Conservation (phyloP, 768 basidiomycete species). For the Leccinellum rugosiceps region DNA sequence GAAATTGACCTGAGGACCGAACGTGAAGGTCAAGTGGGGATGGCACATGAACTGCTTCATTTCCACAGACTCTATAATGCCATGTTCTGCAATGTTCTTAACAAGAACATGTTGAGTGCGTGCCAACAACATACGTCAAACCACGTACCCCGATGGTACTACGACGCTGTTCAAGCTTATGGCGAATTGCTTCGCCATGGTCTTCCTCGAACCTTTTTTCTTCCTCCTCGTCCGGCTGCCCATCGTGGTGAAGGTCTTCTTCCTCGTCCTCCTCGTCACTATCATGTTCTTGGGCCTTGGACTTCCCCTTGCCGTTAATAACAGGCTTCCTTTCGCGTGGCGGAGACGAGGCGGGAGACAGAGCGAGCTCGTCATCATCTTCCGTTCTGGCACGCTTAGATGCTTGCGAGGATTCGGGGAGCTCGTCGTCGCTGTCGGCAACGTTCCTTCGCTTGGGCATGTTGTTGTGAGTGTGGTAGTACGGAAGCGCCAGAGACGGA, state of each 20-base stretch:
- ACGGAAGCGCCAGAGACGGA: conserved; percentile 4
- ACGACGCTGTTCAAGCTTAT: conserved; percentile 45
- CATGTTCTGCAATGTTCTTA: conserved; percentile 79
- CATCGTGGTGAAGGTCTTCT: conserved; percentile 35
- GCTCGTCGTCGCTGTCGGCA: conserved; percentile 43
- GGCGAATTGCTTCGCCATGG: conserved; percentile 54
- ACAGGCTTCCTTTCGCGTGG: conserved; percentile 28
- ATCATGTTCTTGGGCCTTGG: conserved; percentile 26
- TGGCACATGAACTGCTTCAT: conserved; percentile 98
- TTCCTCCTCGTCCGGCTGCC: conserved; percentile 46
- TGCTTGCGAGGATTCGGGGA: conserved; percentile 28
- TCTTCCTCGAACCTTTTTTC: conserved; percentile 66
- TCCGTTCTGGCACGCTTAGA: conserved; percentile 45
- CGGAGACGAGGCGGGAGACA: conserved; percentile 12
- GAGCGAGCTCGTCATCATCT: conserved; percentile 35
- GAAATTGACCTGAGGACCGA: conserved; percentile 95
- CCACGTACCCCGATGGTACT: conserved; percentile 40
- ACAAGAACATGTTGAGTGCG: not conserved
- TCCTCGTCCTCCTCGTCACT: conserved; percentile 32
- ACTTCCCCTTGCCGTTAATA: conserved; percentile 33
- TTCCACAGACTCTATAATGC: conserved; percentile 83
- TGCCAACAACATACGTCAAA: conserved; percentile 40
- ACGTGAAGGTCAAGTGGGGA: conserved; percentile 73
- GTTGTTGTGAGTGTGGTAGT: not conserved
- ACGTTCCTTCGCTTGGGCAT: conserved; percentile 58